Evolutionary conservation across 345 rosid genomes (phyloP).

Genomic region (Acer yangbiense): DNA sequence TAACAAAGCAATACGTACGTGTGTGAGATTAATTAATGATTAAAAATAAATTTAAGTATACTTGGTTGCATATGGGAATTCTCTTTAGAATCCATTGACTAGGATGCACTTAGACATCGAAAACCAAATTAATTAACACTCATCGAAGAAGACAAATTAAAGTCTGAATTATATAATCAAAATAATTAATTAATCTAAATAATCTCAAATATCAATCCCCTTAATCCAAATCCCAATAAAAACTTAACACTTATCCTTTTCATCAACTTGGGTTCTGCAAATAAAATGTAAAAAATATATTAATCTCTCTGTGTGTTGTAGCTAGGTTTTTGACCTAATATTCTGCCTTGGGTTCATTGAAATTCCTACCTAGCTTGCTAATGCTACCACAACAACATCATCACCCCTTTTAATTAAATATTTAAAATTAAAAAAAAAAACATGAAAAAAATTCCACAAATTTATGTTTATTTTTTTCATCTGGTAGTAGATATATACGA

Average conservation of each 20-base stretch:
- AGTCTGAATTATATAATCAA: slow-evolving; percentile 6
- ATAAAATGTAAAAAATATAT: not conserved
- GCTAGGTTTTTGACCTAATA: slow-evolving; percentile 33
- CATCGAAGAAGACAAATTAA: slow-evolving; percentile 23
- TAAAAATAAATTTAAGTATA: not conserved
- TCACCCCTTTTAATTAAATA: not conserved
- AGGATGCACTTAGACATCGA: slow-evolving; percentile 7
- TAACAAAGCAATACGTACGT: not conserved
- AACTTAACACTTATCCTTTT: slow-evolving; percentile 24
- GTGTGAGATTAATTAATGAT: not conserved
- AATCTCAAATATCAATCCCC: not conserved
- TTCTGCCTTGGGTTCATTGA: not conserved
- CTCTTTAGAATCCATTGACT: slow-evolving; percentile 10
- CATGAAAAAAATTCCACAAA: slow-evolving; percentile 16
- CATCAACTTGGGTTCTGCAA: slow-evolving; percentile 17
- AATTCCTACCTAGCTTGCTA: slow-evolving; percentile 10
- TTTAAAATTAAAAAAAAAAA: not conserved
- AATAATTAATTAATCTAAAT: not conserved
- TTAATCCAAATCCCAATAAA: slow-evolving; percentile 27
- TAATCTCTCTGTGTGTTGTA: not conserved
- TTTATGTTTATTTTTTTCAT: slow-evolving; percentile 19
- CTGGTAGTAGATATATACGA: not conserved
- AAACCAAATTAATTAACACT: not conserved
- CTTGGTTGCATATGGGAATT: slow-evolving; percentile 4
- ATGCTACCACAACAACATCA: not conserved